Evolutionary conservation across 225 moss, liverwort and hornwort species (phyloP).

Genomic region (Asterella californica): DNA sequence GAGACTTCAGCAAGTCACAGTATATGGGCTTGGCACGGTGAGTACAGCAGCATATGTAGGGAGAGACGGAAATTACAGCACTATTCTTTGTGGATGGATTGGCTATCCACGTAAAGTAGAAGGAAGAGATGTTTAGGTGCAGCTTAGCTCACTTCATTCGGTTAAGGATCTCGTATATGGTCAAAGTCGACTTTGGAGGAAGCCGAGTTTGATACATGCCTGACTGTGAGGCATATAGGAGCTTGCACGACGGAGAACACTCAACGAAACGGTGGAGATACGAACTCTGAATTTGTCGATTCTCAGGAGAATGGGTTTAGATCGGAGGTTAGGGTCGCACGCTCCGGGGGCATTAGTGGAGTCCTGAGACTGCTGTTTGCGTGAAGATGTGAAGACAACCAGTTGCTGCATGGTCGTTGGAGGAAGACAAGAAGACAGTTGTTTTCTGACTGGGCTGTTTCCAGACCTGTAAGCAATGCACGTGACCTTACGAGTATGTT

Average conservation of each 20-base stretch:
- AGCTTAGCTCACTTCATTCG: background rate
- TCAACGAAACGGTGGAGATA: background rate
- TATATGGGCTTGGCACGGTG: background rate
- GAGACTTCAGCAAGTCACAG: background rate
- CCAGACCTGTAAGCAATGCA: too few relatives aligned
- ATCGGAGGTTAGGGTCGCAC: too few relatives aligned
- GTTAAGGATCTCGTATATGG: background rate
- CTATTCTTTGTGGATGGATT: constrained; percentile 15
- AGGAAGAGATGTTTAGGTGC: background rate
- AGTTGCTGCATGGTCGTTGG: too few relatives aligned
- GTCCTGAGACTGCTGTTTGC: too few relatives aligned
- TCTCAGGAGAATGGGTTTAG: background rate
- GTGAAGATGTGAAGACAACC: too few relatives aligned
- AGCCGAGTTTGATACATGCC: background rate
- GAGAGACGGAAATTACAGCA: background rate
- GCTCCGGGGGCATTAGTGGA: too few relatives aligned
- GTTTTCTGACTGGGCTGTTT: too few relatives aligned
- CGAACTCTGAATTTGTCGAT: background rate
- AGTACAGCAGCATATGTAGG: background rate
- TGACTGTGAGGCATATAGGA: background rate
- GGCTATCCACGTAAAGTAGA: background rate
- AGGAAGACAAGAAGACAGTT: too few relatives aligned
- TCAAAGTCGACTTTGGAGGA: background rate
- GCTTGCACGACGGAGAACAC: background rate
- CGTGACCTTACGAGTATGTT: too few relatives aligned